A percentile compares a stretch with the other conserved stretches of the same genome.
Evolutionary conservation across 2,329 filamentous ascomycete genomes (phyloP).

Genomic region (Colletotrichum sp.): DNA sequence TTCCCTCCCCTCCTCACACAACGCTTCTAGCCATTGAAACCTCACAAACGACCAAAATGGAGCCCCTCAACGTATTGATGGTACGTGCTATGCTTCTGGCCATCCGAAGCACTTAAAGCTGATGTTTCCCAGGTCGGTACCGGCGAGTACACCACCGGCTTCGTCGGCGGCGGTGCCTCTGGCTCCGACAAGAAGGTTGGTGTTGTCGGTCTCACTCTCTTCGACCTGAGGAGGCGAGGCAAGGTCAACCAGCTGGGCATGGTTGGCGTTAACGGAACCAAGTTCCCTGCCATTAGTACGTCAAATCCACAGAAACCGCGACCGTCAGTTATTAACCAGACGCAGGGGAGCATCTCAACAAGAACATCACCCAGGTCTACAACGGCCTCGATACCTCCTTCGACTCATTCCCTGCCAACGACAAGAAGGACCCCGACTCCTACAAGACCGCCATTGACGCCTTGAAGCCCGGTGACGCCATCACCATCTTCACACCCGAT

Average conservation of each 20-base stretch:
- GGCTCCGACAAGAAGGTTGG: slow-evolving; percentile 96
- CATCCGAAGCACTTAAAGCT: slow-evolving; percentile 8
- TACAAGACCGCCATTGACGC: slow-evolving; percentile 91
- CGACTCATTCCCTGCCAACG: slow-evolving; percentile 79
- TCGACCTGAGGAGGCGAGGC: slow-evolving; percentile 85
- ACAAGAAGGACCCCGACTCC: slow-evolving; percentile 74
- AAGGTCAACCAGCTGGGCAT: slow-evolving; percentile 88
- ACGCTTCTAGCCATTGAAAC: neutral
- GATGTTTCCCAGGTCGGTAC: slow-evolving; percentile 71
- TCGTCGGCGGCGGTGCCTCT: slow-evolving; percentile 82
- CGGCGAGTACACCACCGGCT: slow-evolving; percentile 96
- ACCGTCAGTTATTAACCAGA: neutral
- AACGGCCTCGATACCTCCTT: slow-evolving; percentile 89
- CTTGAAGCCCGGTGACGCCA: slow-evolving; percentile 80
- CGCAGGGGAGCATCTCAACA: slow-evolving; percentile 78
- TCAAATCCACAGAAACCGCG: slow-evolving; percentile 19
- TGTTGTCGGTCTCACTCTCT: slow-evolving; percentile 87
- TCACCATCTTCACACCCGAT: slow-evolving; percentile 96
- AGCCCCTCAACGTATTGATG: slow-evolving; percentile 73
- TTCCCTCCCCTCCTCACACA: neutral
- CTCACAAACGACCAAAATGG: slow-evolving; percentile 42
- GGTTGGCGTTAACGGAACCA: slow-evolving; percentile 87
- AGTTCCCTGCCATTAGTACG: slow-evolving; percentile 90
- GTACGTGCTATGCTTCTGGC: slow-evolving; percentile 44
- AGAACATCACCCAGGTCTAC: slow-evolving; percentile 88